Evolutionary conservation across 2,329 filamentous ascomycete genomes (phyloP).

Genomic region (Colletotrichum eremochloae): DNA sequence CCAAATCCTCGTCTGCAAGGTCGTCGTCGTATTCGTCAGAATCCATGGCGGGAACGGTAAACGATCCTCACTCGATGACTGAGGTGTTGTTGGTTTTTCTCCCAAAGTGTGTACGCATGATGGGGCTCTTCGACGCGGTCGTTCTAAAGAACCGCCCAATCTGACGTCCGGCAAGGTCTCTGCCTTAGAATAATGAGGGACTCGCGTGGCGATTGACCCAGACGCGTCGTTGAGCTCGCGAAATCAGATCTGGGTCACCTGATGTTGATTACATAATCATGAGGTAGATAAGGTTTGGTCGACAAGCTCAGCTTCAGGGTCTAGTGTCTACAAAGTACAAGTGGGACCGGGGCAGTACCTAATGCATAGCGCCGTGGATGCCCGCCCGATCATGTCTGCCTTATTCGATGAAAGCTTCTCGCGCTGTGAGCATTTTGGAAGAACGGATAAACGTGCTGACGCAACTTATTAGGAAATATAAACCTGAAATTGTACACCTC

Average conservation of each 20-base stretch:
- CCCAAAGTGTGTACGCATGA: constrained; percentile 4
- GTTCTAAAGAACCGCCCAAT: not conserved
- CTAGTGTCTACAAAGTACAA: not conserved
- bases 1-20: constrained; percentile 75
- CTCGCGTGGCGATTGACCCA: constrained; percentile 7
- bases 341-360: not conserved
- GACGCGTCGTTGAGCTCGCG: constrained; percentile 40
- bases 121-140: not conserved
- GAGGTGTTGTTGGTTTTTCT: not conserved
- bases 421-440: not conserved
- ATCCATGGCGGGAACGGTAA: constrained; percentile 56
- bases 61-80: not conserved
- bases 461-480: not conserved
- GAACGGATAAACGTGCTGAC: no score
- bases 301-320: not conserved
- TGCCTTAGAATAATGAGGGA: not conserved
- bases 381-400: not conserved
- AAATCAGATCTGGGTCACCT: constrained; percentile 42
- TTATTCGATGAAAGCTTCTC: not conserved
- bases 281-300: constrained; percentile 1
- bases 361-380: not conserved
- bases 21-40: constrained; percentile 74
- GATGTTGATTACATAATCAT: constrained; percentile 3
- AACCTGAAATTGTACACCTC: not conserved
- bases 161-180: not conserved